Base-by-base conservation (phyloP, 208 protist genomes). In the Trypanosomatidae sp. region DNA sequence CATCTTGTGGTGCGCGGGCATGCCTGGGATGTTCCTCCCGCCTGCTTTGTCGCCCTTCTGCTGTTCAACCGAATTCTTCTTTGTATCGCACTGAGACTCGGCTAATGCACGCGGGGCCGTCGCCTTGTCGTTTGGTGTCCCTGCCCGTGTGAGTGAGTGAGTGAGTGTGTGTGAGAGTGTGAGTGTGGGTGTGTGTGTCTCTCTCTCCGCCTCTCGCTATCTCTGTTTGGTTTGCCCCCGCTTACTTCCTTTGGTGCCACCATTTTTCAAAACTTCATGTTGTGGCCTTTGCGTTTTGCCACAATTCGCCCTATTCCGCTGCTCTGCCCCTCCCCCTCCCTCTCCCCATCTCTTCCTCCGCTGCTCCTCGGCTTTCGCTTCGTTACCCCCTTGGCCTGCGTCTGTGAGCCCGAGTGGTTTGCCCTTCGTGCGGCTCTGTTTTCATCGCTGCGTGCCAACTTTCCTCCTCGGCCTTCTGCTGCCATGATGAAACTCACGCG, bases 111-210 rank as follows among this genome's bases (percentile, higher is more conserved):
- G 10, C 15, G 47, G 15, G 17, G 47, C 47, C 47, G 47, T 52
- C 17, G 47, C 15, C 47, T 19, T 12, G 10, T 12, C 17, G 47
- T 52, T 52, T 52, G 47, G 55, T 30, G 55, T 60, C 12, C 19
- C 12, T 13, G 55, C 25, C 9, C 19, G n/a, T 60, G 55, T 60
- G 55, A 33, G 55, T 60, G 55, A n/a, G 55, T 60, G 55, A n/a
- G 55, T 59, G 25, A n/a, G 8, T 60, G 55, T 44, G 25, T 59
- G 53, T 59, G n/a, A n/a, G 53, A n/a, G 53, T 59, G 53, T 59
- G 12, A 7, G n/a, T 59, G n/a, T n/a, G n/a, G n/a, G n/a, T n/a
- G n/a, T 60, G 55, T 30, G 25, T 60, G 25, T 22, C 9, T 60
- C 25, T 60, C 15, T 62, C 30, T 36, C 9, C 12, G 9, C 0